Base-by-base conservation (phyloP, 371 early-diverging fungal species). In the Circinella minor region DNA sequence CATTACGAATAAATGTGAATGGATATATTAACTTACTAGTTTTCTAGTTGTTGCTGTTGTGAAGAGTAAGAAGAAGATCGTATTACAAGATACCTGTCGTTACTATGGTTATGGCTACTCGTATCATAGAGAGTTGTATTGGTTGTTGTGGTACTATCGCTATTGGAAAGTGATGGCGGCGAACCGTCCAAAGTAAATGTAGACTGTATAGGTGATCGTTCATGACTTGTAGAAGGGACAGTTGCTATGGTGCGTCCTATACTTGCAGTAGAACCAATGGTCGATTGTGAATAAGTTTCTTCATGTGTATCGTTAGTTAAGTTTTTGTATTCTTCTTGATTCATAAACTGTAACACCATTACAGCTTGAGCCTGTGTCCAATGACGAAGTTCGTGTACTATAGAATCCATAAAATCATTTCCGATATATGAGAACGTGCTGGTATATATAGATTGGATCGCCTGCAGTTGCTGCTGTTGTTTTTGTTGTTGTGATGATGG, bases 311-410 rank as follows among this genome's bases (percentile, higher is more conserved):
- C 57, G 1, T 34, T 18, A 6, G 57, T 57, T 39, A 49, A 27
- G 38, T 66, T 49, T 49, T 49, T 57, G 46, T 67, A 63, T 62
- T 67, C 63, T 18, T 67, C 67, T 27, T 49, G 63, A n/a, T 67
- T 66, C 67, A 71, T 67, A 59, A 71, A 67, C 36, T 71, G 71
- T 10, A 60, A 43, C 14, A 71, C 36, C 46, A 71, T 39, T 27
- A 71, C 71, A 37, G 63, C 60, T 38, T 62, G 63, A n/a, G 63
- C 39, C 36, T 67, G 66, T 6, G 67, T 71, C 54, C 66, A 67
- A 34, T 61, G 71, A 39, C 62, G 67, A 11, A 71, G 36, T 47
- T 71, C 71, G 10, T 59, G 67, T 9, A 71, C 71, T 17, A 71
- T 36, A 61, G 27, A 15, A 37, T 43, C 55, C 15, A 71, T 37